Evolutionary conservation across 2,329 filamentous ascomycete species (phyloP).

Genomic region (Fusarium pseudoanthophilum): DNA sequence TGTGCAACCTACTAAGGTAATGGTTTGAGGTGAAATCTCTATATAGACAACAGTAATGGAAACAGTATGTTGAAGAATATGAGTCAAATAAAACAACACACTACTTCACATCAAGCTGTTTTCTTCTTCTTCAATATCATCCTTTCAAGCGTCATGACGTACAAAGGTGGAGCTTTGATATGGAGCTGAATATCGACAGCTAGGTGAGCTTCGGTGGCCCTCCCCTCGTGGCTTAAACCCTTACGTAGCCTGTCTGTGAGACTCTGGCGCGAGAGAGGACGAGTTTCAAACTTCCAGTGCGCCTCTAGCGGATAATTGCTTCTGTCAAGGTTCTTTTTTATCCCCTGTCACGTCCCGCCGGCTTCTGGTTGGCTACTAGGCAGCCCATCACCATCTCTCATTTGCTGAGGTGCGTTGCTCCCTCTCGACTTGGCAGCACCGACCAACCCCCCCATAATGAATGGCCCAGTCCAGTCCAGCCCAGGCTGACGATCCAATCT

Average conservation of each 20-base stretch:
- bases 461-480: slow-evolving; percentile 28
- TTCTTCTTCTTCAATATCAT: background rate
- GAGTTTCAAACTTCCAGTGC: slow-evolving; percentile 15
- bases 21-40: too few species aligned
- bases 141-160: slow-evolving; percentile 19
- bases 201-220: slow-evolving; percentile 7
- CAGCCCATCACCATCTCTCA: slow-evolving; percentile 24
- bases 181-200: slow-evolving; percentile 18
- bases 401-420: slow-evolving; percentile 18
- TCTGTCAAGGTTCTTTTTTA: slow-evolving; percentile 21
- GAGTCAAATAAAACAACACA: background rate
- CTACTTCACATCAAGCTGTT: background rate
- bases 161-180: slow-evolving; percentile 17
- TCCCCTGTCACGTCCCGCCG: slow-evolving; percentile 18
- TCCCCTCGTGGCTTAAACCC: slow-evolving; percentile 31
- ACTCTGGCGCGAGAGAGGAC: slow-evolving; percentile 4
- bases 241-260: slow-evolving; percentile 20
- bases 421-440: slow-evolving; percentile 39
- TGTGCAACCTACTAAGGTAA: background rate
- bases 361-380: slow-evolving; percentile 38
- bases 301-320: slow-evolving; percentile 35
- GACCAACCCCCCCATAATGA: slow-evolving; percentile 40
- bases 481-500: slow-evolving; percentile 42
- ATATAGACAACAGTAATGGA: background rate
- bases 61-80: background rate